A percentile compares a stretch with the other conserved stretches of the same genome.
Conservation (phyloP, 164 flowering plant species). For the Litsea cubeba region DNA sequence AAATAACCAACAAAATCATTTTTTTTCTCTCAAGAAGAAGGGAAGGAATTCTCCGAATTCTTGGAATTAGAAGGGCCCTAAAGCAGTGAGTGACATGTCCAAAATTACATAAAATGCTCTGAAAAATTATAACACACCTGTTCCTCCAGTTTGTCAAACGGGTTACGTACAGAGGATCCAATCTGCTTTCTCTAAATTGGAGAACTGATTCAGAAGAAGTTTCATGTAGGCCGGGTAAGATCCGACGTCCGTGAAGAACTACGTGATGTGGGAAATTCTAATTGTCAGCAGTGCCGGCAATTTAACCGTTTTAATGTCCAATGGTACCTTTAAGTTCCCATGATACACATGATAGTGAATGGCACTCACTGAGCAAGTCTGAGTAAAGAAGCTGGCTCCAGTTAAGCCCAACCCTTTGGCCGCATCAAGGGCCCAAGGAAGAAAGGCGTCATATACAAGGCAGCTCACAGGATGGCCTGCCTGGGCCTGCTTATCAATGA, state of each 20-base stretch:
- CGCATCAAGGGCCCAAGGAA: slow-evolving; percentile 44
- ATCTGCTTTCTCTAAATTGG: slow-evolving; percentile 25
- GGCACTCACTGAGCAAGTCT: too few relatives aligned
- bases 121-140: slow-evolving; percentile 21
- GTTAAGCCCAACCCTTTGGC: slow-evolving; percentile 26
- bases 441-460: slow-evolving; percentile 33
- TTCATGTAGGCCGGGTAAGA: neutral
- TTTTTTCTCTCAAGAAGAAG: neutral
- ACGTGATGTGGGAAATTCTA: slow-evolving; percentile 18
- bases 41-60: neutral
- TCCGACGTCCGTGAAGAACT: slow-evolving; percentile 7
- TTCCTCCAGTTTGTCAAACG: slow-evolving; percentile 33
- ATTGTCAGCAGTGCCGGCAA: slow-evolving; percentile 18
- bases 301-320: neutral
- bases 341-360: slow-evolving; percentile 18
- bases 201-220: slow-evolving; percentile 25
- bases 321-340: slow-evolving; percentile 10
- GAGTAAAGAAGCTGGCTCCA: too few relatives aligned
- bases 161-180: slow-evolving; percentile 39
- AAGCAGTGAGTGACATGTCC: neutral
- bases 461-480: slow-evolving; percentile 12
- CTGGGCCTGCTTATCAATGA: slow-evolving; percentile 16
- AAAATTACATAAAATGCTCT: neutral
- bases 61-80: neutral
- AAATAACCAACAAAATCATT: too few relatives aligned